Percentiles rank a stretch among this genome's conserved stretches.
Evolutionary conservation across 345 rosid genomes (phyloP).

Genomic region (Gossypium raimondii): DNA sequence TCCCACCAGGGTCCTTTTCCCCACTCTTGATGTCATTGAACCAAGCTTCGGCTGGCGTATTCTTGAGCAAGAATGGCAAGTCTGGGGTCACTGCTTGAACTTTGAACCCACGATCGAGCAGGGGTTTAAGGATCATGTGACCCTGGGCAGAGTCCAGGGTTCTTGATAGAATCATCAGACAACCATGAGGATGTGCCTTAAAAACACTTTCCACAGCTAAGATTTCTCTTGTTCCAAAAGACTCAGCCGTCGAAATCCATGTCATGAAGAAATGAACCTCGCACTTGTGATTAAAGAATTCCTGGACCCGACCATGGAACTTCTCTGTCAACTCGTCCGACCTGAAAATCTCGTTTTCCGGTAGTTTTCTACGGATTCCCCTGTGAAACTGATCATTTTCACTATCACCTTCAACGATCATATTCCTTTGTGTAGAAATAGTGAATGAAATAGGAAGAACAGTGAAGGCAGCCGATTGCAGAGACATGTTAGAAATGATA

Average conservation of each 20-base stretch:
- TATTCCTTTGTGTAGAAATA: not conserved
- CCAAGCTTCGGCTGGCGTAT: constrained; percentile 73
- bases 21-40: constrained; percentile 50
- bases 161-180: constrained; percentile 63
- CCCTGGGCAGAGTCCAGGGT: constrained; percentile 60
- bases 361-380: constrained; percentile 45
- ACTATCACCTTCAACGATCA: not conserved
- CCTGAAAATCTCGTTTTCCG: constrained; percentile 44
- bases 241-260: constrained; percentile 64
- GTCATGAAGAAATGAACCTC: constrained; percentile 71
- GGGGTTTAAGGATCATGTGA: constrained; percentile 44
- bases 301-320: constrained; percentile 47
- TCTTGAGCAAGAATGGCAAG: constrained; percentile 44
- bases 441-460: not conserved
- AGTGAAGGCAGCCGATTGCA: constrained; percentile 4
- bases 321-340: constrained; percentile 38
- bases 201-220: constrained; percentile 57
- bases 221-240: constrained; percentile 50
- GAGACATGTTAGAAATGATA: constrained; percentile 17
- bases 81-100: constrained; percentile 57
- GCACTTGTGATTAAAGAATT: constrained; percentile 46
- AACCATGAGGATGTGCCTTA: constrained; percentile 55
- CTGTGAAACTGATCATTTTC: constrained; percentile 4
- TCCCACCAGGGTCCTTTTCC: constrained; percentile 67
- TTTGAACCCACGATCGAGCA: constrained; percentile 43